Conservation (phyloP, 202 grass and related monocot species). For the Hordeum pubiflorum region DNA sequence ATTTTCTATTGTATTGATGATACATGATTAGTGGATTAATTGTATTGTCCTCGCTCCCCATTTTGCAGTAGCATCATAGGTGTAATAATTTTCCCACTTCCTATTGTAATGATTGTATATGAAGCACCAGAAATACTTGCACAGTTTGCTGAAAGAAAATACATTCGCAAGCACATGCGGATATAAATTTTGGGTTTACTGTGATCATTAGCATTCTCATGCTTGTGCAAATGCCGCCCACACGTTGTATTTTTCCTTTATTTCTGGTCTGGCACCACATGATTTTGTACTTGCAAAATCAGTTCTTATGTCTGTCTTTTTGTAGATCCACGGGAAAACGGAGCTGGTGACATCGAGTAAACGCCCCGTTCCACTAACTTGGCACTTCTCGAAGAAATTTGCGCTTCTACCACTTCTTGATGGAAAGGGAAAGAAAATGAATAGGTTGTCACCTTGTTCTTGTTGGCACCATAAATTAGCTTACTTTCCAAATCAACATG, state of each 20-base stretch:
- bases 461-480: constrained; percentile 2
- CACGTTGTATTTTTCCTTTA: constrained; percentile 15
- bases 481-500: background rate
- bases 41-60: background rate
- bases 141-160: background rate
- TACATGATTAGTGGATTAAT: constrained; percentile 6
- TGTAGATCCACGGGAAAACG: constrained; percentile 88
- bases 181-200: background rate
- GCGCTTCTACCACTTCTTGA: constrained; percentile 69
- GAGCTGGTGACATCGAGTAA: constrained; percentile 88
- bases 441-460: constrained; percentile 52
- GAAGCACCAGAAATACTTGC: background rate
- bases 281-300: constrained; percentile 5
- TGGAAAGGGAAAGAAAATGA: constrained; percentile 85
- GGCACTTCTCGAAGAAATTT: constrained; percentile 93
- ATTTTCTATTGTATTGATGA: constrained; percentile 23
- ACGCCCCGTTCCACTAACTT: constrained; percentile 89
- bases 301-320: constrained; percentile 24
- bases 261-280: background rate
- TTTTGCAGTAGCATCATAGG: background rate
- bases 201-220: constrained; percentile 9
- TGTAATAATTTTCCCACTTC: constrained; percentile 13
- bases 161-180: background rate
- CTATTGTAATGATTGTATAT: background rate
- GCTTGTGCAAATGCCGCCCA: background rate